Conservation (phyloP, 257 asterid genomes). For the Apocynum venetum region DNA sequence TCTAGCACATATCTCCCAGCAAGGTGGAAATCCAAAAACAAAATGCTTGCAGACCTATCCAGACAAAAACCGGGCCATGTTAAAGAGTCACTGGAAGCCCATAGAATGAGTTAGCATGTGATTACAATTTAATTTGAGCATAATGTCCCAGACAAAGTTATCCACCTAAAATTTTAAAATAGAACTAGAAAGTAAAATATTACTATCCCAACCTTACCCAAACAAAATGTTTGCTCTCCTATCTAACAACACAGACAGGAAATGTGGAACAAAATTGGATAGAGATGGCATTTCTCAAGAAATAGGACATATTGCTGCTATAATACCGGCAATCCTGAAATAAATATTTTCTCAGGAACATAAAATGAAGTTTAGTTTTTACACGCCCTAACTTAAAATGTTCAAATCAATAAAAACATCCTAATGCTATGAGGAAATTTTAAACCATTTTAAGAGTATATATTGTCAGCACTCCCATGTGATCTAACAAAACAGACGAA, state of each 20-base stretch:
- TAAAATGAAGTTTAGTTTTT: not conserved
- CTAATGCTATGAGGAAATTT: not conserved
- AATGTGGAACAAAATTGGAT: not conserved
- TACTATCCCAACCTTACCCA: not conserved
- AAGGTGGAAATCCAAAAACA: conserved; percentile 63
- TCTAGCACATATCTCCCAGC: conserved; percentile 58
- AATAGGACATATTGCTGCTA: not conserved
- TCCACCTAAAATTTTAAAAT: not conserved
- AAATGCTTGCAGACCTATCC: conserved; percentile 61
- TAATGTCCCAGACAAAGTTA: not conserved
- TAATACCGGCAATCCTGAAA: not conserved
- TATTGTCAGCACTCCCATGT: not conserved
- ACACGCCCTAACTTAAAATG: not conserved
- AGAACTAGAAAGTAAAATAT: not conserved
- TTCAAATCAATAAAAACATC: not conserved
- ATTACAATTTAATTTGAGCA: not conserved
- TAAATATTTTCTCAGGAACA: not conserved
- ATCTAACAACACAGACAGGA: not conserved
- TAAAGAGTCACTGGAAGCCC: not conserved
- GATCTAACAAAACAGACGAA: not conserved
- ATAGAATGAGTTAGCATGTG: not conserved
- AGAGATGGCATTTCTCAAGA: not conserved
- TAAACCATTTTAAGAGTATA: not conserved
- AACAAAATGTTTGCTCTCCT: not conserved
- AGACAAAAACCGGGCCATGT: conserved; percentile 14